Percentiles rank a stretch among this genome's conserved stretches.
These are phyloP conservation scores for Aristolochia fimbriata DNA, from an alignment of 164 flowering plant genomes.

Conservation along the genomic window DNA sequence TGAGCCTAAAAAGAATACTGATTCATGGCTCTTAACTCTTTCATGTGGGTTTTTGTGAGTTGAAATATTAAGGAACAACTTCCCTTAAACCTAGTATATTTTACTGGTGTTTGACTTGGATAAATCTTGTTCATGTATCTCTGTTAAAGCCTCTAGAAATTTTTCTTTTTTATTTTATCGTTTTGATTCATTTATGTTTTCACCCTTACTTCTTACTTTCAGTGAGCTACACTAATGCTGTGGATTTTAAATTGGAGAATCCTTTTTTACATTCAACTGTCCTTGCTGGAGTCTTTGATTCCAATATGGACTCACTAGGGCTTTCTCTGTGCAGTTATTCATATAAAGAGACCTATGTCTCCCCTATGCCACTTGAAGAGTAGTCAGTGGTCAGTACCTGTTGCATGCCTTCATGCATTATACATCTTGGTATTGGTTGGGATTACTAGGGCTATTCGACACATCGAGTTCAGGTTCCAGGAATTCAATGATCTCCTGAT, in stretches of 20 bases:
- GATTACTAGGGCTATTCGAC: slow-evolving; percentile 49
- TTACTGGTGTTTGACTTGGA: neutral
- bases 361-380: slow-evolving; percentile 47
- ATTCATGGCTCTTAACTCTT: too few species aligned
- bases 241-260: too few species aligned
- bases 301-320: too few species aligned
- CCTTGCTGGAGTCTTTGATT: too few species aligned
- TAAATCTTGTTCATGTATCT: neutral
- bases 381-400: slow-evolving; percentile 45
- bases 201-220: too few species aligned
- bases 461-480: slow-evolving; percentile 70
- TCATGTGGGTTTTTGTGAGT: neutral
- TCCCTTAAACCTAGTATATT: neutral
- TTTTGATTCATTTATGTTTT: too few species aligned
- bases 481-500: slow-evolving; percentile 70
- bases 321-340: slow-evolving; percentile 44
- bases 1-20: too few species aligned
- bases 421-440: slow-evolving; percentile 57
- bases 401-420: slow-evolving; percentile 34
- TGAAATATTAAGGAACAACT: neutral
- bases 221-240: too few species aligned
- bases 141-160: too few species aligned
- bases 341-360: slow-evolving; percentile 48
- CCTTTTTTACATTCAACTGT: too few species aligned
- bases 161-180: too few species aligned